phyloP scores from a whole-genome alignment of 352 stramenopile species.

The Phytophthora brassicae region DNA sequence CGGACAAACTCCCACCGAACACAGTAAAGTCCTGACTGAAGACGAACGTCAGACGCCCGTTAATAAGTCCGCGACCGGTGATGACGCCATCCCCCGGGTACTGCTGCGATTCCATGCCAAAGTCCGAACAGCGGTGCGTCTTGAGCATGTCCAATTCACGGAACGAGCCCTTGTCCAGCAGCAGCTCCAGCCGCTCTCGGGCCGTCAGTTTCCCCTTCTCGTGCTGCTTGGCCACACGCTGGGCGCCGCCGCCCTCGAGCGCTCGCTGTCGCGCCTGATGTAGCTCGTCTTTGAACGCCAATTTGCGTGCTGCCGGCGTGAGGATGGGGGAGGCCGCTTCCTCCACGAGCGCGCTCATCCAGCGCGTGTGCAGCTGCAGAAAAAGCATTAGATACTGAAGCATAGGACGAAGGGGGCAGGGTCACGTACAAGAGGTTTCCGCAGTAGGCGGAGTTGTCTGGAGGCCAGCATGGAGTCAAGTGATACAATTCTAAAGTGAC shows the following conservation, averaged over 20 bases:
- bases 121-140: constrained; percentile 96
- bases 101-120: constrained; percentile 94
- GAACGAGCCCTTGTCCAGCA: constrained; percentile 96
- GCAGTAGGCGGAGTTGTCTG: constrained; percentile 23
- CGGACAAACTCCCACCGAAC: constrained; percentile 94
- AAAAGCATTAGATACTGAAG: background rate
- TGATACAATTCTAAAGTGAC: constrained; percentile 19
- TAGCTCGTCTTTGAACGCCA: constrained; percentile 73
- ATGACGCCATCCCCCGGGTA: constrained; percentile 96
- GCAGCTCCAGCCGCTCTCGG: constrained; percentile 93
- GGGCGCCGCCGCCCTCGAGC: constrained; percentile 85
- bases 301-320: constrained; percentile 62
- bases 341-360: constrained; percentile 42
- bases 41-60: constrained; percentile 95
- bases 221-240: constrained; percentile 92
- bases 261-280: constrained; percentile 71
- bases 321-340: constrained; percentile 34
- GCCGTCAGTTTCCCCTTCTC: constrained; percentile 96
- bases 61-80: constrained; percentile 93
- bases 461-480: constrained; percentile 13
- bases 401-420: background rate
- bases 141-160: constrained; percentile 97
- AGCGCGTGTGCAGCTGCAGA: constrained; percentile 37
- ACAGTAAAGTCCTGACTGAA: constrained; percentile 99
- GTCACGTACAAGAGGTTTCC: constrained; percentile 24